Percentiles rank a stretch among this genome's conserved stretches.
These are phyloP conservation scores for Neostapfia colusana DNA, from an alignment of 176 grass and related monocot species.

Conservation along the genomic window DNA sequence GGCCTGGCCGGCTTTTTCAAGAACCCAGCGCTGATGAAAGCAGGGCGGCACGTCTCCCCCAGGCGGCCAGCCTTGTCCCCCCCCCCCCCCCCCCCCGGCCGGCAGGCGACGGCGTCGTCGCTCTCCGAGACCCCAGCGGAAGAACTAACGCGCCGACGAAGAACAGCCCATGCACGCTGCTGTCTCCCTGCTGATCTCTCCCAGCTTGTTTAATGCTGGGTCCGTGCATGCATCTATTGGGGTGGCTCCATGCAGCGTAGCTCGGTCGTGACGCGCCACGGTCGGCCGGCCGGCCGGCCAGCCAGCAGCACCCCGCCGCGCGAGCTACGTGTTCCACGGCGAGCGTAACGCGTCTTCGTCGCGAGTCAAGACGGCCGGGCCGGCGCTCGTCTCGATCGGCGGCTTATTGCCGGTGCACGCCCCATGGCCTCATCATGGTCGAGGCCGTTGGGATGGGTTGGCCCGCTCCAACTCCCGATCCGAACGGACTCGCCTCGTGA, in stretches of 20 bases:
- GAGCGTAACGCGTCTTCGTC: no score
- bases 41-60: slow-evolving; percentile 25
- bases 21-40: background rate
- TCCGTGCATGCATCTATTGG: no score
- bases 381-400: background rate
- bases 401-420: background rate
- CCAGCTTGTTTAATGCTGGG: no score
- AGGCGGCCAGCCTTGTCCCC: slow-evolving; percentile 1
- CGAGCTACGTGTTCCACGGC: no score
- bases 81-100: no score
- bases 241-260: no score
- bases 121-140: background rate
- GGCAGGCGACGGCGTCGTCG: background rate
- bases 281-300: no score
- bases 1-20: background rate
- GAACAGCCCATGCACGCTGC: no score
- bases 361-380: no score
- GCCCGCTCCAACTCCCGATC: background rate
- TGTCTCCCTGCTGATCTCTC: background rate
- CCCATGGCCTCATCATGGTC: background rate
- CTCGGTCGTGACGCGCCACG: no score
- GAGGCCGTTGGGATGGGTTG: background rate
- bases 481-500: slow-evolving; percentile 13
- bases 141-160: background rate
- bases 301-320: no score